A percentile compares a stretch with the other conserved stretches of the same genome.
Conservation (phyloP, 2,329 filamentous ascomycete species). For the Diplocarpon rosae region DNA sequence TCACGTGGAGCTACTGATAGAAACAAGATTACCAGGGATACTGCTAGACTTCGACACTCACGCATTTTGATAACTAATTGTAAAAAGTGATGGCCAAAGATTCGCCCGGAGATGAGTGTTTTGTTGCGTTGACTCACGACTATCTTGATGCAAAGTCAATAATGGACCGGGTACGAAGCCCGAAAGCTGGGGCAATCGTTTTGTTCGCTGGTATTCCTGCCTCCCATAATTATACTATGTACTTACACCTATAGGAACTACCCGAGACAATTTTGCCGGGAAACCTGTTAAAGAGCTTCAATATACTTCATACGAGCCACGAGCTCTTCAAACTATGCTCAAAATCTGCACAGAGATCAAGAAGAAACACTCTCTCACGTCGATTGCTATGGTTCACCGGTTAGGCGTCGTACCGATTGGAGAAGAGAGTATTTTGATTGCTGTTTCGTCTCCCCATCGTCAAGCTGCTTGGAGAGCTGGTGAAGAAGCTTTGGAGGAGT, state of each 20-base stretch:
- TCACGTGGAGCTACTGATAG: too few relatives aligned
- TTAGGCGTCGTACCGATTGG: constrained; percentile 76
- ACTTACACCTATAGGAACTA: constrained; percentile 47
- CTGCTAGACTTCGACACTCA: too few relatives aligned
- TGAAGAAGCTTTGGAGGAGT: constrained; percentile 78
- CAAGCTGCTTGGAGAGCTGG: constrained; percentile 78
- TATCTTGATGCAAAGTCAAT: constrained; percentile 44
- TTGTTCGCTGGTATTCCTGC: constrained; percentile 54
- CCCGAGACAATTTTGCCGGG: constrained; percentile 60
- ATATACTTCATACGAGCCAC: constrained; percentile 63
- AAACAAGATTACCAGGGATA: too few relatives aligned
- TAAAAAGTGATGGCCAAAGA: constrained; percentile 28
- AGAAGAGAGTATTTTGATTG: constrained; percentile 89
- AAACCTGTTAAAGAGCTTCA: constrained; percentile 64
- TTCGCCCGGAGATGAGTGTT: constrained; percentile 40
- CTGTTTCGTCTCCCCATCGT: constrained; percentile 73
- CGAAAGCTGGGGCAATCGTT: constrained; percentile 65
- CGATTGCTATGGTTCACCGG: constrained; percentile 72
- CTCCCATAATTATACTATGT: constrained; percentile 1
- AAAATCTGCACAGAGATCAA: constrained; percentile 48
- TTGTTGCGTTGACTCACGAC: constrained; percentile 57
- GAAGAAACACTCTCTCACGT: constrained; percentile 53
- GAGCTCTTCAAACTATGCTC: constrained; percentile 59
- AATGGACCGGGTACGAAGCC: constrained; percentile 59
- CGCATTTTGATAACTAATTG: too few relatives aligned